A percentile compares a stretch with the other conserved stretches of the same genome.
These are phyloP conservation scores for Drechslerella stenobrocha DNA, from an alignment of 2,329 filamentous ascomycete genomes.

Conservation along the genomic window DNA sequence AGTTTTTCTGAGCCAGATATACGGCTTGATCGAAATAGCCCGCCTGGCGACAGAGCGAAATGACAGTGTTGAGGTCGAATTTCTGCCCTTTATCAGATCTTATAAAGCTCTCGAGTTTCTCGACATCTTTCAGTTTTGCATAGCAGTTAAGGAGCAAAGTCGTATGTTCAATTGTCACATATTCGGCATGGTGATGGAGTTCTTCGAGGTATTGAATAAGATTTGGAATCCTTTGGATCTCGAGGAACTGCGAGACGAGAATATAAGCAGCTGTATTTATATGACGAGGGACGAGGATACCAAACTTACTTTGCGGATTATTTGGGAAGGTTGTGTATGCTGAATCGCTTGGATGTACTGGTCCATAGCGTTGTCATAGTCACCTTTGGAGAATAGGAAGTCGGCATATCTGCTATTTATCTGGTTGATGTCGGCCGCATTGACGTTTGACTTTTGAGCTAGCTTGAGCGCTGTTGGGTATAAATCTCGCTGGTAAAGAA, in stretches of 20 bases:
- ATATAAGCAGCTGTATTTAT: no score
- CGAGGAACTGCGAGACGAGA: slow-evolving; percentile 90
- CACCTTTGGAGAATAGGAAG: slow-evolving; percentile 88
- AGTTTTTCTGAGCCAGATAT: slow-evolving; percentile 90
- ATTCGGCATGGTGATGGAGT: slow-evolving; percentile 83
- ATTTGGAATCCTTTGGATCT: slow-evolving; percentile 96
- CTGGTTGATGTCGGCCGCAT: slow-evolving; percentile 77
- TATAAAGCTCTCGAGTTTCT: slow-evolving; percentile 95
- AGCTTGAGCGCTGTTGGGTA: slow-evolving; percentile 90
- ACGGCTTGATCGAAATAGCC: slow-evolving; percentile 97
- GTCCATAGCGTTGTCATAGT: slow-evolving; percentile 98
- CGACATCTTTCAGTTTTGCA: slow-evolving; percentile 94
- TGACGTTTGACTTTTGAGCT: slow-evolving; percentile 80
- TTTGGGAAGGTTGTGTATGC: slow-evolving; percentile 48
- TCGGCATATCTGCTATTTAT: slow-evolving; percentile 95
- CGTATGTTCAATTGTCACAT: slow-evolving; percentile 91
- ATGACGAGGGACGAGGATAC: no score
- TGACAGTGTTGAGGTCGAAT: slow-evolving; percentile 95
- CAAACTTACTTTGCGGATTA: slow-evolving; percentile 49
- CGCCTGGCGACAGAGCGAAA: slow-evolving; percentile 94
- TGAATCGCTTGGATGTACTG: slow-evolving; percentile 87
- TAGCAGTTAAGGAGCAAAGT: slow-evolving; percentile 95
- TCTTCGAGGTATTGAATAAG: slow-evolving; percentile 96
- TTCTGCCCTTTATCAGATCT: slow-evolving; percentile 83
- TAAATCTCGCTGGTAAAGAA: slow-evolving; percentile 90